These are phyloP conservation scores for Albugo candida DNA, from an alignment of 352 stramenopile species.

Conservation along the genomic window DNA sequence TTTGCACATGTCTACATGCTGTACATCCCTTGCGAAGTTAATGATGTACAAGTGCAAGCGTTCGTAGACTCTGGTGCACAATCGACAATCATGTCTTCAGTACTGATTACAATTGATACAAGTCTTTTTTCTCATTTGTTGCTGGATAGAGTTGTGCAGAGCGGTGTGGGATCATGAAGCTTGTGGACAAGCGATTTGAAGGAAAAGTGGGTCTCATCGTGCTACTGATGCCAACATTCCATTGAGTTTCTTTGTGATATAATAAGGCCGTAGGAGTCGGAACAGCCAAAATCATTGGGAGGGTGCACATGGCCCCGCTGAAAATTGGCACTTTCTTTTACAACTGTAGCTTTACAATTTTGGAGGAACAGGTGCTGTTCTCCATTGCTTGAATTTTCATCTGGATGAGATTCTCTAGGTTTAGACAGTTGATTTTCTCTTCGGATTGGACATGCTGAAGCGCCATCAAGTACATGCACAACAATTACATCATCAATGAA, in stretches of 20 bases:
- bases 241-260: conserved; percentile 13
- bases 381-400: not conserved
- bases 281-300: conserved; percentile 91
- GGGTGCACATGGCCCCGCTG: conserved; percentile 84
- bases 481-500: not conserved
- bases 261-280: conserved; percentile 86
- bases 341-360: conserved; percentile 89
- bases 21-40: conserved; percentile 75
- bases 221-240: conserved; percentile 29
- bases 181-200: conserved; percentile 77
- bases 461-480: conserved; percentile 75
- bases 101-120: conserved; percentile 6
- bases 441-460: conserved; percentile 97
- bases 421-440: conserved; percentile 93
- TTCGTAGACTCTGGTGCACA: conserved; percentile 83
- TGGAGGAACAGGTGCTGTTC: conserved; percentile 45
- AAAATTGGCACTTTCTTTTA: conserved; percentile 83
- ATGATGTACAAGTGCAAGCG: conserved; percentile 66
- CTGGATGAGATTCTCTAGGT: not conserved
- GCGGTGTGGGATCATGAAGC: conserved; percentile 77
- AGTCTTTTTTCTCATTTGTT: not conserved
- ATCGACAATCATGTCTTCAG: conserved; percentile 84
- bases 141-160: conserved; percentile 57
- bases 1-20: conserved; percentile 79
- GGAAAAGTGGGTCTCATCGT: conserved; percentile 31